Evolutionary conservation across 164 flowering plant species (phyloP), one percentile per base, ranked within the genome.

Genomic region (Annona squamosa): DNA sequence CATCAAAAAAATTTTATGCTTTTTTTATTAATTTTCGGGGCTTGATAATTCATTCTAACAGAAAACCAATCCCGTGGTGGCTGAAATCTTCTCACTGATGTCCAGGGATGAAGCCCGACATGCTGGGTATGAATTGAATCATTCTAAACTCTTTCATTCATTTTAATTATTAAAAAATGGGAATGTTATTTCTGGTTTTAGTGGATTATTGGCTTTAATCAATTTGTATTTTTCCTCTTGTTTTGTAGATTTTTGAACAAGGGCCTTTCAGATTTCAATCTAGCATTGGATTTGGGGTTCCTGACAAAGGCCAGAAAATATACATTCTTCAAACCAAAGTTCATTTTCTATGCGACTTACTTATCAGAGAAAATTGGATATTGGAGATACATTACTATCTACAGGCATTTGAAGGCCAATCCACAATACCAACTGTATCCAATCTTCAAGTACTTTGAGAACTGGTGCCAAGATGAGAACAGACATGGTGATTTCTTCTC

Each of bases 391-490:
- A 95, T 95, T 1, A 90, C 98, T 65, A 95, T 95, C 16, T 92
- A 90, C 87, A 85, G 99, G 77, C 99, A 95, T 77, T 87, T 95
- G 73, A 92, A 92, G 87, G 82, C 81, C 48, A 91, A 92, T 67
- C 99, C 98, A 5, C 92, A 95, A 79, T 95, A 79, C 87, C 97
- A 90, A 77, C 80, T 84, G 64, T 95, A 95, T 70, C 99, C 99
- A 63, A 95, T 95, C 77, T 95, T 95, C 88, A 95, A 92, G 88
- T 95, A 92, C 77, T 95, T 95, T 64, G 99, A 95, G 92, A 95
- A 95, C 84, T 95, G 99, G 99, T 95, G 99, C 88, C 99, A 95
- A 76, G 99, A 95, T 78, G 99, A 95, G 90, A 95, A 95, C 85
- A 85, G 99, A 47, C 99, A 95, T 63, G 99, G 99, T 16, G 99